Conservation (phyloP, 441 rosid genomes). For the Erysimum cheiri region DNA sequence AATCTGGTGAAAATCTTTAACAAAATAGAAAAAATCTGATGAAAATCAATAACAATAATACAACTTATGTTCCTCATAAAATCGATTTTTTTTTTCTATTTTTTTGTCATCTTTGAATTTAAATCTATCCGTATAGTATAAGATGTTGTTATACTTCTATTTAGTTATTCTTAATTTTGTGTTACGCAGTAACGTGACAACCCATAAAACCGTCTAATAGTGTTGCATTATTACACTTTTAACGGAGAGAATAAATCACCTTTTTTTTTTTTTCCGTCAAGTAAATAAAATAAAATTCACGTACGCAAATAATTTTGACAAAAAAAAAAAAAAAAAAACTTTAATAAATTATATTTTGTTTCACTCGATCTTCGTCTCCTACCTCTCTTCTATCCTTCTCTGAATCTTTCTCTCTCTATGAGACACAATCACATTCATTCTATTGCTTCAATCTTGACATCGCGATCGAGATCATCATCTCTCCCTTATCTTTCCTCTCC, state of each 20-base stretch:
- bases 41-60: background rate
- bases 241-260: background rate
- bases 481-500: slow-evolving; percentile 5
- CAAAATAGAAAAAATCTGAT: slow-evolving; percentile 11
- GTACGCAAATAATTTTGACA: too few relatives aligned
- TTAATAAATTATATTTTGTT: background rate
- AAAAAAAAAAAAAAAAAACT: too few relatives aligned
- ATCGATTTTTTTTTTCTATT: too few relatives aligned
- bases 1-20: slow-evolving; percentile 18
- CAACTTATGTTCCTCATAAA: background rate
- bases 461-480: slow-evolving; percentile 76
- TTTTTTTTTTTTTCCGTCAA: background rate
- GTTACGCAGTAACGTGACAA: background rate
- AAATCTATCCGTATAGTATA: background rate
- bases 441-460: slow-evolving; percentile 62
- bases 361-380: slow-evolving; percentile 33
- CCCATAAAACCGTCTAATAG: background rate
- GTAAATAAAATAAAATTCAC: slow-evolving; percentile 1
- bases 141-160: background rate
- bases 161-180: background rate
- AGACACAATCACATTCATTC: slow-evolving; percentile 53
- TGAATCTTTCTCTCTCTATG: slow-evolving; percentile 36
- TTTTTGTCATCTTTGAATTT: too few relatives aligned
- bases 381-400: slow-evolving; percentile 38
- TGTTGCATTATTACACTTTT: background rate